Conservation (phyloP, 2,329 filamentous ascomycete species). For the Fusarium oxysporum region DNA sequence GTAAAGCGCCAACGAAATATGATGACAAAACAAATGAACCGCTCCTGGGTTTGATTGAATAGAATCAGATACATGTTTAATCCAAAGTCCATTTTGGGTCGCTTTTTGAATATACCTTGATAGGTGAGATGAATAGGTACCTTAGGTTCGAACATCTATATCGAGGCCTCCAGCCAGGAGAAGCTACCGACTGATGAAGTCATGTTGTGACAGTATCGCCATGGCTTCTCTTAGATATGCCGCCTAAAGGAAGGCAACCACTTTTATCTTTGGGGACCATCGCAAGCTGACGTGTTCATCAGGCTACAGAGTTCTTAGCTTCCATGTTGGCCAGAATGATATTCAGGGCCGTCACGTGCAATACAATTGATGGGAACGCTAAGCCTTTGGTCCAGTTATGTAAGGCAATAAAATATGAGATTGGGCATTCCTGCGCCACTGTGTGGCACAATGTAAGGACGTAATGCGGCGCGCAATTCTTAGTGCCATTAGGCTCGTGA, state of each 20-base stretch:
- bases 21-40: neutral
- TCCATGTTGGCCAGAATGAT: conserved; percentile 32
- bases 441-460: conserved; percentile 41
- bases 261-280: conserved; percentile 24
- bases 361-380: neutral
- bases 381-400: neutral
- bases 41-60: neutral
- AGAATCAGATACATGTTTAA: neutral
- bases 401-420: conserved; percentile 3
- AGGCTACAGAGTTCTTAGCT: conserved; percentile 39
- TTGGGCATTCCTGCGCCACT: conserved; percentile 35
- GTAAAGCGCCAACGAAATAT: neutral
- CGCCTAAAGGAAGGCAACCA: conserved; percentile 26
- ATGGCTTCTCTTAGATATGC: neutral
- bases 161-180: conserved; percentile 2
- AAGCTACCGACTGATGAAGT: conserved; percentile 2
- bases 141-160: neutral
- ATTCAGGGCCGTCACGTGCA: conserved; percentile 33
- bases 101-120: neutral
- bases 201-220: conserved; percentile 2
- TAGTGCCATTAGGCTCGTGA: conserved; percentile 49
- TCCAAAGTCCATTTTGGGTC: too few species aligned
- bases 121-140: neutral
- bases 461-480: conserved; percentile 42
- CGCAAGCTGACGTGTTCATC: conserved; percentile 39